These are phyloP conservation scores for Phytophthora megakarya DNA, from an alignment of 352 stramenopile genomes.

Conservation along the genomic window DNA sequence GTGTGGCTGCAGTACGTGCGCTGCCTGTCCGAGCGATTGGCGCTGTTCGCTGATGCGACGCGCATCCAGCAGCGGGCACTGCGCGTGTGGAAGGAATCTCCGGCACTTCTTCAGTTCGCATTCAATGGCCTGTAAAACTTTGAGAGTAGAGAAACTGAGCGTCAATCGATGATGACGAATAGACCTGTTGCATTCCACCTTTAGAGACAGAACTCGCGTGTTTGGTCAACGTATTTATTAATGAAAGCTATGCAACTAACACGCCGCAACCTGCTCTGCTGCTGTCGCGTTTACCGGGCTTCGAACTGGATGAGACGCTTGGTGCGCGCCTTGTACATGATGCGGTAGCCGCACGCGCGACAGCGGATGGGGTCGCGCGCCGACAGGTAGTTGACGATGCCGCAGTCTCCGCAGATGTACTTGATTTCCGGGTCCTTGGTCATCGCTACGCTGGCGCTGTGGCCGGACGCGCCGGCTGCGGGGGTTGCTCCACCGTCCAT, in stretches of 20 bases:
- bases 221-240: constrained; percentile 42
- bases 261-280: background rate
- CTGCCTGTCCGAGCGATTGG: constrained; percentile 37
- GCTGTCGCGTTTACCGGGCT: constrained; percentile 65
- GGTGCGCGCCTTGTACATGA: constrained; percentile 98
- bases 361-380: constrained; percentile 95
- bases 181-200: constrained; percentile 28
- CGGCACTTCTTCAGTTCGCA: constrained; percentile 56
- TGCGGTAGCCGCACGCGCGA: constrained; percentile 96
- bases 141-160: constrained; percentile 29
- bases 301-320: constrained; percentile 95
- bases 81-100: constrained; percentile 68
- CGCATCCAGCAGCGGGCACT: constrained; percentile 71
- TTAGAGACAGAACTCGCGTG: background rate
- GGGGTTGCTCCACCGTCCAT: constrained; percentile 87
- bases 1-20: constrained; percentile 78
- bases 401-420: constrained; percentile 98
- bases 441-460: constrained; percentile 50
- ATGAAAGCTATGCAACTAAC: constrained; percentile 31
- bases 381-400: constrained; percentile 95
- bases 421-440: constrained; percentile 93
- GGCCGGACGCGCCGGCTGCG: constrained; percentile 54
- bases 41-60: constrained; percentile 67
- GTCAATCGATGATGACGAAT: constrained; percentile 9
- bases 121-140: constrained; percentile 34